These are phyloP conservation scores for Dissophora ornata DNA, from an alignment of 192 early-diverging fungal genomes.

Conservation along the genomic window DNA sequence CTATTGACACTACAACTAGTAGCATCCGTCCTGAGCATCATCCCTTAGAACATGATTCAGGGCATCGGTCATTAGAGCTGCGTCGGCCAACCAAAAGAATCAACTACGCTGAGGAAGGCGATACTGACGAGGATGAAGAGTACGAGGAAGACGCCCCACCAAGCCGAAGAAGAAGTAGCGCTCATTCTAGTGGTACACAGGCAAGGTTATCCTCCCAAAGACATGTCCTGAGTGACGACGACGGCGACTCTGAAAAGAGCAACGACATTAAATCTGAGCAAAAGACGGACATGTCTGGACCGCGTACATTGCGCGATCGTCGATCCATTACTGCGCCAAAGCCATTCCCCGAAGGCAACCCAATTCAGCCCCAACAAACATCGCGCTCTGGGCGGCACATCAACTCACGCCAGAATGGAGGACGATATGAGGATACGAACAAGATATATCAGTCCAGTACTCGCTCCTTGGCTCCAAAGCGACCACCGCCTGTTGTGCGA, in stretches of 20 bases:
- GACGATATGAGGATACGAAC: conserved; percentile 9
- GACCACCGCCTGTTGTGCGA: conserved; percentile 15
- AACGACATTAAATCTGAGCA: conserved; percentile 5
- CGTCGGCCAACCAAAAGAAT: conserved; percentile 22
- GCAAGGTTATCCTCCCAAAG: background rate
- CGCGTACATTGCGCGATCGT: conserved; percentile 38
- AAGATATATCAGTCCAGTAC: conserved; percentile 14
- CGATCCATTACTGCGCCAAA: conserved; percentile 40
- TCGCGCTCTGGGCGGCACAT: background rate
- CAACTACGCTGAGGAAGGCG: conserved; percentile 40
- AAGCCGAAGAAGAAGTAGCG: background rate
- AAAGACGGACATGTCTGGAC: conserved; percentile 6
- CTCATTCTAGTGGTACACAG: background rate
- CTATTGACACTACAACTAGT: background rate
- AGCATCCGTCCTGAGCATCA: background rate
- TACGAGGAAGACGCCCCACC: conserved; percentile 24
- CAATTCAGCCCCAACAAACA: background rate
- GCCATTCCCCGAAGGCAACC: conserved; percentile 25
- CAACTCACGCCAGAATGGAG: conserved; percentile 6
- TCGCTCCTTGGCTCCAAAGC: conserved; percentile 22
- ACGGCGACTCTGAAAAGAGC: conserved; percentile 19
- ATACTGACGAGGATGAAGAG: conserved; percentile 20
- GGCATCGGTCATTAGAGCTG: background rate
- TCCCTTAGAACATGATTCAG: background rate
- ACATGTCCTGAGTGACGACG: conserved; percentile 2